A percentile compares a stretch with the other conserved stretches of the same genome.
Conservation (phyloP, 2,329 filamentous ascomycete species). For the Colletotrichum camelliae region DNA sequence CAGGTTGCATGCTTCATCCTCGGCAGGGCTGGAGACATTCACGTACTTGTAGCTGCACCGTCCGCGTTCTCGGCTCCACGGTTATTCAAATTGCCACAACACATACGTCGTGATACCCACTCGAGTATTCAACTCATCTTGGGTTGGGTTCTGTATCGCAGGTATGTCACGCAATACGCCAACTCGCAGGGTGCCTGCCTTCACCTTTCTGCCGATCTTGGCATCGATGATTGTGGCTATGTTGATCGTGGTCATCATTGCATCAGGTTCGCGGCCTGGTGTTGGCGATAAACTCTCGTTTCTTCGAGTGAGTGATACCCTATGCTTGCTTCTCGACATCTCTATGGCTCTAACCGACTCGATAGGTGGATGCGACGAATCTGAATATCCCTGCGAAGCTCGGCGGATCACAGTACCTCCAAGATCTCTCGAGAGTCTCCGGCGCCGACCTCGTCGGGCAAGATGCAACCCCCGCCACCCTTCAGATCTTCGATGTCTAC, state of each 20-base stretch:
- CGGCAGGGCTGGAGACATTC: background rate
- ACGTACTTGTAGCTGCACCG: background rate
- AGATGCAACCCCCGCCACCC: slow-evolving; percentile 27
- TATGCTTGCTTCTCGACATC: background rate
- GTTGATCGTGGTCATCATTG: slow-evolving; percentile 31
- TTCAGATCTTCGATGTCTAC: slow-evolving; percentile 34
- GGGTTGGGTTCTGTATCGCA: background rate
- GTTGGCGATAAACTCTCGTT: slow-evolving; percentile 32
- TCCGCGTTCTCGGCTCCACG: background rate
- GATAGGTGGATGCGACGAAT: slow-evolving; percentile 34
- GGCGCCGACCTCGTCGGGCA: slow-evolving; percentile 36
- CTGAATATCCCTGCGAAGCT: slow-evolving; percentile 35
- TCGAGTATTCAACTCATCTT: background rate
- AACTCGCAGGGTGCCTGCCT: background rate
- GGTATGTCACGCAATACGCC: slow-evolving; percentile 13
- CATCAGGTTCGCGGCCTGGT: slow-evolving; percentile 31
- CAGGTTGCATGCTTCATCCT: background rate
- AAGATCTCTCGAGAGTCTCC: slow-evolving; percentile 35
- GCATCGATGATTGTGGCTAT: slow-evolving; percentile 28
- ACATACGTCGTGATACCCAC: background rate
- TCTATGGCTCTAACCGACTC: background rate
- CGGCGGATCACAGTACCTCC: slow-evolving; percentile 32
- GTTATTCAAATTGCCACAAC: no score
- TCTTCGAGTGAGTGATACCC: slow-evolving; percentile 32
- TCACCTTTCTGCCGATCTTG: slow-evolving; percentile 24